A percentile compares a stretch with the other conserved stretches of the same genome.
phyloP scores from a whole-genome alignment of 169 alveolate species.

The Babesia gibsoni region DNA sequence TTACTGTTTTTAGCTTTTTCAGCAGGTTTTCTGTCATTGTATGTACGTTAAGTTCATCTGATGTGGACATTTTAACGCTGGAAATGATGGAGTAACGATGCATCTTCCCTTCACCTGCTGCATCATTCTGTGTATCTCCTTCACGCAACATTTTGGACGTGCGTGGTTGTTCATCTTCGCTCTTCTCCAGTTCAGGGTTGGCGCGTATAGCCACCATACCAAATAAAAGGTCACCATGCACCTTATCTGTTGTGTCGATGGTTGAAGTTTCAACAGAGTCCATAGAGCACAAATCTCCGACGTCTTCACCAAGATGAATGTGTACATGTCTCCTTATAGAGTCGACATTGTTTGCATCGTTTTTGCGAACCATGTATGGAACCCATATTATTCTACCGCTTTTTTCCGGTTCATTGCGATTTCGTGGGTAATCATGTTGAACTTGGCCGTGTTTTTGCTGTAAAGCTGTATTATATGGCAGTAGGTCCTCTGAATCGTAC shows the following conservation, averaged over 20 bases:
- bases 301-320: slow-evolving; percentile 7
- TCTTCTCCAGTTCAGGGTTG: no score
- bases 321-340: neutral
- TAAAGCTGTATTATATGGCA: neutral
- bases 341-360: neutral
- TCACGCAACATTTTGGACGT: neutral
- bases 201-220: neutral
- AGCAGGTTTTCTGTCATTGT: slow-evolving; percentile 6
- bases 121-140: no score
- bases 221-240: neutral
- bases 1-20: neutral
- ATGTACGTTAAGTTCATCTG: slow-evolving; percentile 8
- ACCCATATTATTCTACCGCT: slow-evolving; percentile 1
- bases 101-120: neutral
- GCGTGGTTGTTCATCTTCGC: no score
- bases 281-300: neutral
- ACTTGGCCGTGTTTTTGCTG: neutral
- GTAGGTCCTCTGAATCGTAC: neutral
- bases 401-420: neutral
- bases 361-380: neutral
- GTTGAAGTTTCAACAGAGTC: neutral
- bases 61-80: slow-evolving; percentile 21
- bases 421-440: neutral
- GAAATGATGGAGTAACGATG: neutral
- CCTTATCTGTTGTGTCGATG: neutral